Percentiles rank a stretch among this genome's conserved stretches.
phyloP scores from a whole-genome alignment of 176 grass and related monocot species.

The Chrysopogon serrulatus region DNA sequence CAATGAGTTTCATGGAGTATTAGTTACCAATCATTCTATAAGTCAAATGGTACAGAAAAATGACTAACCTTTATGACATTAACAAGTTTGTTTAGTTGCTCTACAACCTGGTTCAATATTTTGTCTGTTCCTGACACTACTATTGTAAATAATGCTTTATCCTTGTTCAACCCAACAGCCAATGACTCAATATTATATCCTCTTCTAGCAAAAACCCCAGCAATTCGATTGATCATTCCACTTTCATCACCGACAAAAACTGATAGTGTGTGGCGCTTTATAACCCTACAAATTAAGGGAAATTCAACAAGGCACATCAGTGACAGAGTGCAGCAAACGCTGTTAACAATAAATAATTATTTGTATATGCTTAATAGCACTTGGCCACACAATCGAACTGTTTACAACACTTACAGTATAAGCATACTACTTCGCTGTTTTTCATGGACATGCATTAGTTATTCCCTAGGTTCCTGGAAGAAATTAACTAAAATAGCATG shows the following conservation, averaged over 20 bases:
- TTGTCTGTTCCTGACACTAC: constrained; percentile 78
- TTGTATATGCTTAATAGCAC: background rate
- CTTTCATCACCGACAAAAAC: constrained; percentile 86
- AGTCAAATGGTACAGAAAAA: background rate
- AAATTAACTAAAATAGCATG: background rate
- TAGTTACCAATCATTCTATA: background rate
- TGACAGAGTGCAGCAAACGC: background rate
- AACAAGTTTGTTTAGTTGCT: constrained; percentile 75
- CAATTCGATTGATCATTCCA: constrained; percentile 85
- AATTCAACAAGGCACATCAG: background rate
- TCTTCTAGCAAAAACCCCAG: constrained; percentile 78
- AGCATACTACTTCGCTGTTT: background rate
- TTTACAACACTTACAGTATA: background rate
- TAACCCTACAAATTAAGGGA: constrained; percentile 3
- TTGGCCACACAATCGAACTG: background rate
- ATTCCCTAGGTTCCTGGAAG: background rate
- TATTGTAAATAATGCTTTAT: constrained; percentile 72
- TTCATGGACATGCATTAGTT: background rate
- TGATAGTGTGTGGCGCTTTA: constrained; percentile 64
- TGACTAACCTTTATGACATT: constrained; percentile 74
- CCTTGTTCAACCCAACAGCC: constrained; percentile 76
- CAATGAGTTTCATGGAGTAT: background rate
- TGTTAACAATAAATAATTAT: background rate
- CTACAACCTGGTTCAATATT: constrained; percentile 54
- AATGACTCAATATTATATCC: constrained; percentile 79